These are phyloP conservation scores for Emericellopsis atlantica DNA, from an alignment of 2,329 filamentous ascomycete species.

Conservation along the genomic window DNA sequence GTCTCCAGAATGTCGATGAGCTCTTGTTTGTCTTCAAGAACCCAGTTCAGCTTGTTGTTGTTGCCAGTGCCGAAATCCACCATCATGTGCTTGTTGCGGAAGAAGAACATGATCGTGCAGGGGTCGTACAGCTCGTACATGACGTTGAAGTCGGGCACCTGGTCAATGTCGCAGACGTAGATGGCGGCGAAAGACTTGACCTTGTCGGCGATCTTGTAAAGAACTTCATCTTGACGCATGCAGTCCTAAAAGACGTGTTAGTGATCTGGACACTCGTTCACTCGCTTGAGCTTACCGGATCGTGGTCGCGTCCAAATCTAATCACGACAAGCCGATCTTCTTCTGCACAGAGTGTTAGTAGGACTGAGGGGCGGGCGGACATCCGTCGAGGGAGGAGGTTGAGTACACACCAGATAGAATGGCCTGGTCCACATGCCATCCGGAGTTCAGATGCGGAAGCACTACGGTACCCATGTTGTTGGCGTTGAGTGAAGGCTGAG, in stretches of 20 bases:
- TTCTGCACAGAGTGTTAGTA: conserved; percentile 36
- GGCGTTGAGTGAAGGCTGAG: not conserved
- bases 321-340: conserved; percentile 90
- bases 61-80: conserved; percentile 96
- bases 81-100: conserved; percentile 98
- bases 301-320: conserved; percentile 79
- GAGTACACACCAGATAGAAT: conserved; percentile 41
- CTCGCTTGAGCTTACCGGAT: conserved; percentile 28
- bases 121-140: conserved; percentile 94
- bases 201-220: conserved; percentile 84
- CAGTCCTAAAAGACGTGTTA: conserved; percentile 32
- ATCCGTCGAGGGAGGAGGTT: not conserved
- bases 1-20: conserved; percentile 98
- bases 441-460: conserved; percentile 78
- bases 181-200: conserved; percentile 91
- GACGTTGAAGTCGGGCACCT: conserved; percentile 84
- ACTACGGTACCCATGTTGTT: conserved; percentile 64
- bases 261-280: too few relatives aligned
- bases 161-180: conserved; percentile 87
- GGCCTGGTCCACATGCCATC: conserved; percentile 97
- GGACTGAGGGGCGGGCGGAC: conserved; percentile 11
- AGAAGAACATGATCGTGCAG: conserved; percentile 94
- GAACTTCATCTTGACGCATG: conserved; percentile 74
- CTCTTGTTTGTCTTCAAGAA: conserved; percentile 91
- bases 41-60: conserved; percentile 97